Conservation (phyloP, 208 protist species). For the Trypanosoma platydactyli region DNA sequence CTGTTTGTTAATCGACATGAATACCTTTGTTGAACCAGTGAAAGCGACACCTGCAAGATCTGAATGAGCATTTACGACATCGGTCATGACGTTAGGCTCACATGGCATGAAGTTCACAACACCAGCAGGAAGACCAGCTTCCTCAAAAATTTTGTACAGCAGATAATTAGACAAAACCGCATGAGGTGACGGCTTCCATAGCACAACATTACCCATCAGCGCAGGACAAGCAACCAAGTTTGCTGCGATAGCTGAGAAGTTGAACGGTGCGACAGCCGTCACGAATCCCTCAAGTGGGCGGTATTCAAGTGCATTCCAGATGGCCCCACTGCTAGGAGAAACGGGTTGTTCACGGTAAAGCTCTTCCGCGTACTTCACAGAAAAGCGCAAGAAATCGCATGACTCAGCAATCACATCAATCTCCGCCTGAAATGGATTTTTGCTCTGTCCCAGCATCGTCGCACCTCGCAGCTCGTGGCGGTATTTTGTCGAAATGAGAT, state of each 20-base stretch:
- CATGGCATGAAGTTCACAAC: conserved; percentile 96
- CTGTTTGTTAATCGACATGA: conserved; percentile 92
- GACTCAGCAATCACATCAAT: conserved; percentile 96
- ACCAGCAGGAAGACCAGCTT: conserved; percentile 95
- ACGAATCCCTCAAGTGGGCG: conserved; percentile 97
- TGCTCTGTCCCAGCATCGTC: conserved; percentile 97
- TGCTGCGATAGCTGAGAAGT: conserved; percentile 98
- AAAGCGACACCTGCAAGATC: conserved; percentile 95
- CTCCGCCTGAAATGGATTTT: conserved; percentile 97
- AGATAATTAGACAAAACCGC: conserved; percentile 94
- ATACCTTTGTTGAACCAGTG: conserved; percentile 95
- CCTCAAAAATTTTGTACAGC: conserved; percentile 92
- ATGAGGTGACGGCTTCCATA: conserved; percentile 96
- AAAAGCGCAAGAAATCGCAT: conserved; percentile 97
- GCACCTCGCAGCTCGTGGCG: conserved; percentile 86
- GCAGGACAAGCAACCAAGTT: conserved; percentile 95
- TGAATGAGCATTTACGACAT: conserved; percentile 66
- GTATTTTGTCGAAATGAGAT: conserved; percentile 89
- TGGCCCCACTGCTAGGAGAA: conserved; percentile 53
- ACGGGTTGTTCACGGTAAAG: conserved; percentile 90
- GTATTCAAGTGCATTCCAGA: conserved; percentile 97
- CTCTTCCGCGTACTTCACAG: conserved; percentile 93
- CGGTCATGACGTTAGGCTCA: conserved; percentile 71
- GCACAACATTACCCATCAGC: conserved; percentile 96
- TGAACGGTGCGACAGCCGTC: conserved; percentile 96